A percentile compares a stretch with the other conserved stretches of the same genome.
Evolutionary conservation across 768 basidiomycete species (phyloP).

Genomic region (Naematelia aurantialba): DNA sequence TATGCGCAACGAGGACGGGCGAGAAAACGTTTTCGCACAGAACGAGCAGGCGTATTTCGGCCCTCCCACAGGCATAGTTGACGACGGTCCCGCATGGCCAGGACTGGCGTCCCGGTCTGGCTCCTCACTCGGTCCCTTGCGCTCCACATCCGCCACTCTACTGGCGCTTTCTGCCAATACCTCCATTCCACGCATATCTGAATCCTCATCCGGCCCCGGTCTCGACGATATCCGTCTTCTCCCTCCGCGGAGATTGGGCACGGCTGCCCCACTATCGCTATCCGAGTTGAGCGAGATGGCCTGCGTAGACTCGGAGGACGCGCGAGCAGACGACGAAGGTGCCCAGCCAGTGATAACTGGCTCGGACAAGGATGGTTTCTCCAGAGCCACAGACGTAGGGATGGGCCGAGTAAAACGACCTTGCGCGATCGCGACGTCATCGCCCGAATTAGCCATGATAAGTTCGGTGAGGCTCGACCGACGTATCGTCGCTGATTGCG

Average conservation of each 20-base stretch:
- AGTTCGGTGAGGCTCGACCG: constrained; percentile 35
- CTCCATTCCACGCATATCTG: constrained; percentile 36
- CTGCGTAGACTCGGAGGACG: constrained; percentile 18
- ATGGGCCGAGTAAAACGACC: neutral
- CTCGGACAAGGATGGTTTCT: constrained; percentile 27
- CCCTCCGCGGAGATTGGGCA: constrained; percentile 6
- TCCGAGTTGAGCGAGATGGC: constrained; percentile 11
- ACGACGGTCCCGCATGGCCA: constrained; percentile 12
- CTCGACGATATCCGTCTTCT: constrained; percentile 10
- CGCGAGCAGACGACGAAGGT: neutral
- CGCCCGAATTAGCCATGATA: constrained; percentile 31
- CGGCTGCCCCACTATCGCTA: constrained; percentile 1
- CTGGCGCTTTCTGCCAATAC: constrained; percentile 28
- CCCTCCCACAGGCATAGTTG: constrained; percentile 12
- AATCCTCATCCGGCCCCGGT: constrained; percentile 15
- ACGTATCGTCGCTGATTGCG: constrained; percentile 10
- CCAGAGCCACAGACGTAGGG: constrained; percentile 10
- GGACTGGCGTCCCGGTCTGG: constrained; percentile 11
- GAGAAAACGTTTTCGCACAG: constrained; percentile 45
- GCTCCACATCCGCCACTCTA: constrained; percentile 22
- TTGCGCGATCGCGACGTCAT: constrained; percentile 23
- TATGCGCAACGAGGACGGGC: constrained; percentile 46
- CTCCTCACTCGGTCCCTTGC: neutral
- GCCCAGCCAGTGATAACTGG: constrained; percentile 5
- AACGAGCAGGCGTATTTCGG: constrained; percentile 45